These are phyloP conservation scores for Leptomonas seymouri DNA, from an alignment of 208 protist species.

Conservation along the genomic window DNA sequence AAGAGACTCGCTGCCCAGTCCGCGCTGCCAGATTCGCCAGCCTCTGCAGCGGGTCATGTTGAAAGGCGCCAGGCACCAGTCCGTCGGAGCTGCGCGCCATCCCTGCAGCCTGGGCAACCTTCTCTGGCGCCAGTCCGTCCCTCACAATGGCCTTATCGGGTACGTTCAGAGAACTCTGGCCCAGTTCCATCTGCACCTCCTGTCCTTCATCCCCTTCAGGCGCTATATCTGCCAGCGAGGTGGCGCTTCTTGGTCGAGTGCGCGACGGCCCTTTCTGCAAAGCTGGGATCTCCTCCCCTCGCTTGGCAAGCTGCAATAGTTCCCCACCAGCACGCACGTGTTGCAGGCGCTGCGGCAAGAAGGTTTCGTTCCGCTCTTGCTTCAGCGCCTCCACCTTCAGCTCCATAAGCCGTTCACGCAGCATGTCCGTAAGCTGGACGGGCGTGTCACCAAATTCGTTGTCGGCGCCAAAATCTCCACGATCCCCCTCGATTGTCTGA, in stretches of 20 bases:
- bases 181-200: neutral
- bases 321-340: conserved; percentile 43
- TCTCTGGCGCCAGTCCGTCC: conserved; percentile 27
- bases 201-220: conserved; percentile 6
- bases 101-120: conserved; percentile 14
- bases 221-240: conserved; percentile 53
- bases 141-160: conserved; percentile 21
- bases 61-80: conserved; percentile 30
- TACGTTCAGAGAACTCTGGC: neutral
- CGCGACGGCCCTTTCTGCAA: neutral
- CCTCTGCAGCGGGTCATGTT: conserved; percentile 27
- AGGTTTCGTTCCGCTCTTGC: conserved; percentile 82
- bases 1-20: conserved; percentile 1
- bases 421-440: conserved; percentile 88
- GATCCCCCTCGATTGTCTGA: conserved; percentile 66
- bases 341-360: conserved; percentile 60
- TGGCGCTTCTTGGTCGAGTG: neutral
- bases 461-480: conserved; percentile 25
- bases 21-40: conserved; percentile 16
- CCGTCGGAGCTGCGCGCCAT: conserved; percentile 13
- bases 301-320: conserved; percentile 26
- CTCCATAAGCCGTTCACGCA: conserved; percentile 87
- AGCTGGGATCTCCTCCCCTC: neutral
- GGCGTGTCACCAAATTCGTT: conserved; percentile 80
- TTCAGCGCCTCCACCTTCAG: conserved; percentile 77